Percentiles rank a stretch among this genome's conserved stretches.
Conservation (phyloP, 352 stramenopile species). For the Sclerospora graminicola region DNA sequence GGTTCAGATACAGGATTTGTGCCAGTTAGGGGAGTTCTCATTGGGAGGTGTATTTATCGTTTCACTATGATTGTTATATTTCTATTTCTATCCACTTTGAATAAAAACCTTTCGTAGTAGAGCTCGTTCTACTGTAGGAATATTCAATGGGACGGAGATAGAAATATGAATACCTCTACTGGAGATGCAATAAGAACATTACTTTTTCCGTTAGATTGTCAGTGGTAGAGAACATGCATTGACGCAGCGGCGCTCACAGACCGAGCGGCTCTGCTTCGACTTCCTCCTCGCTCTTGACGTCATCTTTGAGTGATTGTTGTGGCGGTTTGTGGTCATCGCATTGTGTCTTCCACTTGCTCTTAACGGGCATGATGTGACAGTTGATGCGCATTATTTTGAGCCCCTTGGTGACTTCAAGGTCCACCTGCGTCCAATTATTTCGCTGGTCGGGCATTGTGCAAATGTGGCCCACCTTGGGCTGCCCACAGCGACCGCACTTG, state of each 20-base stretch:
- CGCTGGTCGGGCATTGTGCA: conserved; percentile 79
- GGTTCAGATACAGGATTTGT: too few relatives aligned
- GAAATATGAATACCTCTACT: too few relatives aligned
- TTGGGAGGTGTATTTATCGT: too few relatives aligned
- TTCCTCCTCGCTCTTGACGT: conserved; percentile 21
- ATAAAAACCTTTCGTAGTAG: too few relatives aligned
- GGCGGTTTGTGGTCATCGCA: conserved; percentile 47
- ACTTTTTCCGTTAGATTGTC: too few relatives aligned
- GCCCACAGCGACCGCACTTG: conserved; percentile 78
- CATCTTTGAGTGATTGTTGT: conserved; percentile 12
- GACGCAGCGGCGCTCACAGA: conserved; percentile 6
- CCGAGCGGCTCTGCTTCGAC: conserved; percentile 18
- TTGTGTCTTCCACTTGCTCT: conserved; percentile 50
- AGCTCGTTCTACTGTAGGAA: too few relatives aligned
- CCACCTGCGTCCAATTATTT: conserved; percentile 80
- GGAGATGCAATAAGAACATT: too few relatives aligned
- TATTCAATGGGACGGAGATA: too few relatives aligned
- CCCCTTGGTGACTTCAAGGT: conserved; percentile 68
- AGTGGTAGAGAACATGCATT: not conserved
- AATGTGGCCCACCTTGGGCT: conserved; percentile 80
- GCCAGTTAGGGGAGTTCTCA: too few relatives aligned
- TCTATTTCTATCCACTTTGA: too few relatives aligned
- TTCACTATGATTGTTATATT: too few relatives aligned
- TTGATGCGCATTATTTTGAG: conserved; percentile 63
- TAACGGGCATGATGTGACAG: conserved; percentile 61